A percentile compares a stretch with the other conserved stretches of the same genome.
Evolutionary conservation across 495 filamentous ascomycete genomes (phyloP).

Genomic region (Trichoderma gamsii): DNA sequence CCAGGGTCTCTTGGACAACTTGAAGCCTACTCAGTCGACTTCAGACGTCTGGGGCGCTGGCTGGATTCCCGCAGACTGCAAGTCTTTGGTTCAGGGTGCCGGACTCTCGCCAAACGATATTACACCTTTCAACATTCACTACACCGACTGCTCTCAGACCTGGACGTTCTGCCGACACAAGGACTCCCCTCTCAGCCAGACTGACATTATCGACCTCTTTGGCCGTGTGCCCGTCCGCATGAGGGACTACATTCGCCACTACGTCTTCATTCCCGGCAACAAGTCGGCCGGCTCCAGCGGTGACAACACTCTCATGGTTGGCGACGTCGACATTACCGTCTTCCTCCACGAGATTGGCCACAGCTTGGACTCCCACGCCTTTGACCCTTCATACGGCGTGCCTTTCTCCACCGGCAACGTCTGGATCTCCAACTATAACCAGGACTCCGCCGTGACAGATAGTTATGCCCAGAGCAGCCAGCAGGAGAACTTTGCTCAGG

Average conservation of each 20-base stretch:
- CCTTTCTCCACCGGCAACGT: slow-evolving; percentile 20
- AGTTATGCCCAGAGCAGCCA: slow-evolving; percentile 24
- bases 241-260: slow-evolving; percentile 24
- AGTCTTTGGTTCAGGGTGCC: slow-evolving; percentile 18
- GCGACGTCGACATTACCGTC: slow-evolving; percentile 16
- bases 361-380: slow-evolving; percentile 25
- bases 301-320: slow-evolving; percentile 19
- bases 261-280: slow-evolving; percentile 4
- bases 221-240: slow-evolving; percentile 29
- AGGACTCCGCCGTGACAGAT: slow-evolving; percentile 25
- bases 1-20: not conserved
- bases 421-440: slow-evolving; percentile 27
- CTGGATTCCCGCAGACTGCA: slow-evolving; percentile 26
- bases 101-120: slow-evolving; percentile 22
- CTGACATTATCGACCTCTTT: slow-evolving; percentile 25
- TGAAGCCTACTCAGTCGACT: slow-evolving; percentile 4
- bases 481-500: slow-evolving; percentile 31
- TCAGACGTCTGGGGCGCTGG: slow-evolving; percentile 22
- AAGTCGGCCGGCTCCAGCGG: slow-evolving; percentile 15
- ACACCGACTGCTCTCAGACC: slow-evolving; percentile 27
- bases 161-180: slow-evolving; percentile 33
- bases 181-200: slow-evolving; percentile 16
- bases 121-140: slow-evolving; percentile 28
- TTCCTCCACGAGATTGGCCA: slow-evolving; percentile 30
- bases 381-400: slow-evolving; percentile 18